Percentiles rank a stretch among this genome's conserved stretches.
These are phyloP conservation scores for Endoconidiophora laricicola DNA, from an alignment of 2,329 filamentous ascomycete genomes.

Conservation along the genomic window DNA sequence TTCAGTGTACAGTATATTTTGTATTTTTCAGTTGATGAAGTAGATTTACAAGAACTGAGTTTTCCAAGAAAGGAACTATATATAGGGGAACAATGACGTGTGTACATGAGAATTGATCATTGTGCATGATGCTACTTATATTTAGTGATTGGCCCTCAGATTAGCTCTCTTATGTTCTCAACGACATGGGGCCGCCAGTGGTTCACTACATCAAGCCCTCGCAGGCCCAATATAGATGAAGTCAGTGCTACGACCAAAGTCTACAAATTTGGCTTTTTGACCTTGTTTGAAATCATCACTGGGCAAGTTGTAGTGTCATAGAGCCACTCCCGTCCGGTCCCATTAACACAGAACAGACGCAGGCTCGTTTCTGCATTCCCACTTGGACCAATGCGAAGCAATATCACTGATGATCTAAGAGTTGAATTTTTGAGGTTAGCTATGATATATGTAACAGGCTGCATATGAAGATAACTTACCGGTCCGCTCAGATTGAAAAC, in stretches of 20 bases:
- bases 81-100: too few species aligned
- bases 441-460: too few species aligned
- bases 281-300: slow-evolving; percentile 30
- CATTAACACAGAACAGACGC: neutral
- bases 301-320: slow-evolving; percentile 18
- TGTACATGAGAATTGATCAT: neutral
- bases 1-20: slow-evolving; percentile 9
- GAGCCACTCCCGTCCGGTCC: neutral
- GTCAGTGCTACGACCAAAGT: slow-evolving; percentile 14
- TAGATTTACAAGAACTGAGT: neutral
- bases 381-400: neutral
- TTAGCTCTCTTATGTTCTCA: slow-evolving; percentile 42
- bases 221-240: too few species aligned
- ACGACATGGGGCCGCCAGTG: slow-evolving; percentile 22
- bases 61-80: too few species aligned
- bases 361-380: neutral
- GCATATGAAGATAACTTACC: slow-evolving; percentile 9
- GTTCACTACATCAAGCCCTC: neutral
- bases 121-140: neutral
- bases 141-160: slow-evolving; percentile 28
- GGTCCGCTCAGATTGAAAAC: slow-evolving; percentile 39
- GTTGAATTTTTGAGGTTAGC: neutral
- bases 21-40: neutral
- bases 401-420: neutral
- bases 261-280: slow-evolving; percentile 45